Conservation (phyloP, 2,329 filamentous ascomycete species). For the Beauveria brongniartii region DNA sequence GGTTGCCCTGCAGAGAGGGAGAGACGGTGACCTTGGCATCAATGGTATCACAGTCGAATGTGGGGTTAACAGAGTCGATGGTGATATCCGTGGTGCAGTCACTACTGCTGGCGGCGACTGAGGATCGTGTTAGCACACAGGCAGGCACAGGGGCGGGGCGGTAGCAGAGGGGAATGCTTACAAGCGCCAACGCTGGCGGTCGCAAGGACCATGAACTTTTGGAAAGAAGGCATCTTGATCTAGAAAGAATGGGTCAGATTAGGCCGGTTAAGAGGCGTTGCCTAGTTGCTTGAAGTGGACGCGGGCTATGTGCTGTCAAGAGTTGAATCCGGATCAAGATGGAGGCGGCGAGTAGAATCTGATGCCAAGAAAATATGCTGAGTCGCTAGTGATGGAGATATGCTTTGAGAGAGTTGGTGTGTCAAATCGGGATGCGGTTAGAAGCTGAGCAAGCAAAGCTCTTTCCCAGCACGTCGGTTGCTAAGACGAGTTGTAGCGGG, state of each 20-base stretch:
- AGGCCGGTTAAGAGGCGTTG: background rate
- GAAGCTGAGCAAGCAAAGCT: background rate
- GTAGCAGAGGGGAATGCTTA: background rate
- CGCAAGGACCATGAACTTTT: slow-evolving; percentile 18
- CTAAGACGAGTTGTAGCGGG: background rate
- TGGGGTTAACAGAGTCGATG: slow-evolving; percentile 50
- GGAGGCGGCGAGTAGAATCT: background rate
- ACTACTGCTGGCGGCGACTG: slow-evolving; percentile 23
- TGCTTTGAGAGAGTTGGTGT: background rate
- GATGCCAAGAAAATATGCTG: slow-evolving; percentile 8
- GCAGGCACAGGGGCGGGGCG: too few species aligned
- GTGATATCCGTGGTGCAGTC: slow-evolving; percentile 46
- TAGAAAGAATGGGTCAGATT: background rate
- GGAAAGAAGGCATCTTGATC: slow-evolving; percentile 21
- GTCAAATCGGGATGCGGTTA: background rate
- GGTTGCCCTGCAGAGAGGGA: slow-evolving; percentile 42
- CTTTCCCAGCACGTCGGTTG: background rate
- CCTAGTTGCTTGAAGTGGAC: slow-evolving; percentile 3
- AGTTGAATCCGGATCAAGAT: background rate
- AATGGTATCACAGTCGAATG: slow-evolving; percentile 56
- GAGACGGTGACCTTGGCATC: slow-evolving; percentile 61
- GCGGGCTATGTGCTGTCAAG: background rate
- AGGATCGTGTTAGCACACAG: background rate
- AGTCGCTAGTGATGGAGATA: background rate
- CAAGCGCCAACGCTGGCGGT: slow-evolving; percentile 1